Percentiles rank a stretch among this genome's conserved stretches.
phyloP scores from a whole-genome alignment of 495 filamentous ascomycete genomes.

The Aspergillus taichungensis region DNA sequence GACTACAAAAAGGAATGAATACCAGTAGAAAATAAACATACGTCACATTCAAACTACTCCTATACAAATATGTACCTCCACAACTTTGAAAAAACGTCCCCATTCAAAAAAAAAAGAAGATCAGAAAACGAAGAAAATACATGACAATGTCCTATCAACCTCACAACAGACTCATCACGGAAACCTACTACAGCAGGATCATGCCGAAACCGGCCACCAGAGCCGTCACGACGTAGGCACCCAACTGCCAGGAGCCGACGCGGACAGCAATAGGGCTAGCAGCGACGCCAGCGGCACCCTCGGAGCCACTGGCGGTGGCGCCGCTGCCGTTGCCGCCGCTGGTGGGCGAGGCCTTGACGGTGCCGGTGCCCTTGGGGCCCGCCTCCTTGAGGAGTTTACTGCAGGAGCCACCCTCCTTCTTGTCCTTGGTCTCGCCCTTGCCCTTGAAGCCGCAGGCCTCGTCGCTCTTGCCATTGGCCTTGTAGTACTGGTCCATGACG shows the following conservation, averaged over 20 bases:
- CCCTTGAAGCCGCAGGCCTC: slow-evolving; percentile 72
- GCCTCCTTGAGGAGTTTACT: slow-evolving; percentile 47
- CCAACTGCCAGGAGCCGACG: slow-evolving; percentile 55
- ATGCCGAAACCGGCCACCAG: slow-evolving; percentile 62
- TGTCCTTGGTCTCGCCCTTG: slow-evolving; percentile 41
- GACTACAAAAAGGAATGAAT: neutral
- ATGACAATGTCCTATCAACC: too few relatives aligned
- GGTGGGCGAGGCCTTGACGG: slow-evolving; percentile 57
- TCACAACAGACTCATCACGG: neutral
- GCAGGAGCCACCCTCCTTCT: slow-evolving; percentile 44
- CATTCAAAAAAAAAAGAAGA: too few relatives aligned
- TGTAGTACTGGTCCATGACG: slow-evolving; percentile 77
- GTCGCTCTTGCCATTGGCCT: slow-evolving; percentile 41
- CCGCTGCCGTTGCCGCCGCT: slow-evolving; percentile 44
- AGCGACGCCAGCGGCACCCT: slow-evolving; percentile 30
- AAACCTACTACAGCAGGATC: slow-evolving; percentile 58
- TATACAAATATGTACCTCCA: slow-evolving; percentile 2
- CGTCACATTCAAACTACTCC: neutral
- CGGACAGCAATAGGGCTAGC: slow-evolving; percentile 47
- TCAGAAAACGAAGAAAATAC: too few relatives aligned
- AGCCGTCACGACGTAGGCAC: slow-evolving; percentile 60
- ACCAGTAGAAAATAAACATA: neutral
- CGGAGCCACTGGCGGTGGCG: slow-evolving; percentile 26
- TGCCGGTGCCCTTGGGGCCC: slow-evolving; percentile 52
- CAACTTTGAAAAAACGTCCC: too few relatives aligned